phyloP scores from a whole-genome alignment of 768 basidiomycete genomes.

The Lactarius tabidus region DNA sequence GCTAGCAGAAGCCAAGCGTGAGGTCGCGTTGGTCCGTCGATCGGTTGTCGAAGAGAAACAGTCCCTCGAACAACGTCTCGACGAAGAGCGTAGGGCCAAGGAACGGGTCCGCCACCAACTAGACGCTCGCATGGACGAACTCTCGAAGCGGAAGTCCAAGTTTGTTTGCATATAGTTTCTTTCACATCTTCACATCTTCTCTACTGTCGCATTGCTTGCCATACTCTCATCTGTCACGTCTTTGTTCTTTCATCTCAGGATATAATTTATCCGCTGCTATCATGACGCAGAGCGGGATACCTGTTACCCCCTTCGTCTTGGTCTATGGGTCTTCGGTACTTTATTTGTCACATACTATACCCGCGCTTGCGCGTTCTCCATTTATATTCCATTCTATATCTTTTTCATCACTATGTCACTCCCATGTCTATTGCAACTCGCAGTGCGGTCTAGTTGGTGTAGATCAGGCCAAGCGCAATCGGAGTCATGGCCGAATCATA shows the following conservation, averaged over 20 bases:
- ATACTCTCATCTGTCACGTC: conserved; percentile 7
- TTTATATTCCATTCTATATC: conserved; percentile 8
- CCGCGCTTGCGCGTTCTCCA: conserved; percentile 17
- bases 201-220: conserved; percentile 1
- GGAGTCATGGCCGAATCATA: background rate
- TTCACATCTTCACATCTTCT: conserved; percentile 28
- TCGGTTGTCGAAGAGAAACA: conserved; percentile 89
- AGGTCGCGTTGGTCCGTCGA: conserved; percentile 69
- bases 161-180: conserved; percentile 74
- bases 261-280: conserved; percentile 9
- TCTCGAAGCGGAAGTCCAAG: conserved; percentile 82
- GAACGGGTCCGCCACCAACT: conserved; percentile 85
- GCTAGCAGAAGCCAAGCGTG: conserved; percentile 72
- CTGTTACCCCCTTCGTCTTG: background rate
- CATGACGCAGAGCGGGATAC: background rate
- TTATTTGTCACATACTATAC: conserved; percentile 24
- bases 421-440: conserved; percentile 14
- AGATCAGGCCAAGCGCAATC: conserved; percentile 5
- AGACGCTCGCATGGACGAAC: conserved; percentile 83
- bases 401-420: conserved; percentile 4
- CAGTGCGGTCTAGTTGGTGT: conserved; percentile 9
- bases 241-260: conserved; percentile 1
- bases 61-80: conserved; percentile 73
- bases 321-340: conserved; percentile 12
- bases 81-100: conserved; percentile 85